Percentiles rank a stretch among this genome's conserved stretches.
Conservation (phyloP, 1,284 basidiomycete species). For the Austroboletus novae-zelandiae region DNA sequence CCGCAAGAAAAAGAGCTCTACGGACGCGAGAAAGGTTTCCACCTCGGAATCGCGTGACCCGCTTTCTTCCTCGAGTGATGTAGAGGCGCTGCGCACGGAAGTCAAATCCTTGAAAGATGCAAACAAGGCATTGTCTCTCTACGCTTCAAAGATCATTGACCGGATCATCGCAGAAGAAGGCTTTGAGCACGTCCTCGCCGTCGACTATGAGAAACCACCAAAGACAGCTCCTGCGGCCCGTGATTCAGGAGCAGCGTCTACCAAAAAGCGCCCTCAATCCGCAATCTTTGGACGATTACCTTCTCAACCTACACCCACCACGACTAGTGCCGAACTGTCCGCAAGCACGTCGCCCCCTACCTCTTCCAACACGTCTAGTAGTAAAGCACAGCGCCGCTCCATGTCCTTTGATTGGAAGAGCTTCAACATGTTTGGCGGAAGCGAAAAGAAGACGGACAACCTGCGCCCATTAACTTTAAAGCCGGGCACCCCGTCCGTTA, state of each 20-base stretch:
- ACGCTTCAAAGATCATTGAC: conserved; percentile 96
- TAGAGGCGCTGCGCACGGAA: conserved; percentile 73
- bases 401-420: conserved; percentile 80
- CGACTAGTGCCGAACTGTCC: conserved; percentile 33
- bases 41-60: conserved; percentile 44
- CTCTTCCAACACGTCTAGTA: conserved; percentile 26
- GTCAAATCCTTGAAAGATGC: conserved; percentile 91
- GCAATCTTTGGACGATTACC: conserved; percentile 47
- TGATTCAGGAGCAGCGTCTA: conserved; percentile 17
- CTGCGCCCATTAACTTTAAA: conserved; percentile 73
- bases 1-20: conserved; percentile 50
- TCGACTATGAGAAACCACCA: conserved; percentile 73
- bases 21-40: conserved; percentile 40
- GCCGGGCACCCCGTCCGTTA: conserved; percentile 53
- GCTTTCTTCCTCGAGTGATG: conserved; percentile 46
- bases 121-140: conserved; percentile 90
- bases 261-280: conserved; percentile 60
- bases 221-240: conserved; percentile 27
- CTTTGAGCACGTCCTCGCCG: conserved; percentile 89
- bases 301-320: conserved; percentile 37
- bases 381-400: conserved; percentile 63
- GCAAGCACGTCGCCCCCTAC: conserved; percentile 37
- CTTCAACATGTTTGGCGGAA: conserved; percentile 64
- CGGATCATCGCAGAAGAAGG: conserved; percentile 92
- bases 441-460: conserved; percentile 59